Base-by-base conservation (phyloP, 2,329 filamentous ascomycete species). In the Epichloe coenophiala region DNA sequence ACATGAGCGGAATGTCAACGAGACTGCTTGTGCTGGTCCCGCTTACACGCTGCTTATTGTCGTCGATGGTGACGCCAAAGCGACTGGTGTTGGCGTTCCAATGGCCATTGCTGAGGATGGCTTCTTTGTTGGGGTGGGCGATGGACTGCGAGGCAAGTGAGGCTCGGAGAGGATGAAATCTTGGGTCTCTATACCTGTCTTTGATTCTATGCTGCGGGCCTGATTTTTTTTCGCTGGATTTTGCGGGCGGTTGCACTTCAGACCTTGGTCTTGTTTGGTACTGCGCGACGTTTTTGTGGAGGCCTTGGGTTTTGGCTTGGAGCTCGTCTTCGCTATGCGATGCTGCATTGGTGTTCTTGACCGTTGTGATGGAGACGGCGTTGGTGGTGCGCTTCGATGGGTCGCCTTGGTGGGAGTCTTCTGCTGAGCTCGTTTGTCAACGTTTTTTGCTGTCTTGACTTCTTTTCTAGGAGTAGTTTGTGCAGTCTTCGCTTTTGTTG, bases 341-440 rank as follows among this genome's bases (percentile, higher is more conserved):
- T 27, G 13, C 8, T 35, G 23, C 9, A 5, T 42, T 23, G 39
- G 47, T 5, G 21, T 21, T 36, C 40, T 42, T 27, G 47, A 39
- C 42, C 19, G 9, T 15, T 40, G 38, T 38, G 19, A 13, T 50
- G 40, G 41, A 8, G 33, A 13, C n/a, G 40, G 40, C 9, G 41
- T 41, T 3, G 38, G 33, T 17, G 13, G 19, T 42, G 23, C 46
- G 31, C 31, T 17, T 47, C 21, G 41, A 37, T 23, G 48, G 33
- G 44, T 13, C 12, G 44, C 5, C 13, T 33, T 45, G 13, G 42
- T 23, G 33, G 46, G 40, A 38, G 42, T 51, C 53, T 46, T 38
- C 51, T 55, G 51, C 38, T 51, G 46, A 47, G 49, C 46, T 51
- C 50, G n/a, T 47, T 46, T 60, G 65, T 70, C 63, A 70, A 66